Evolutionary conservation across 495 filamentous ascomycete genomes (phyloP), one percentile per base, ranked within the genome.

Genomic region (Neurospora intermedia): DNA sequence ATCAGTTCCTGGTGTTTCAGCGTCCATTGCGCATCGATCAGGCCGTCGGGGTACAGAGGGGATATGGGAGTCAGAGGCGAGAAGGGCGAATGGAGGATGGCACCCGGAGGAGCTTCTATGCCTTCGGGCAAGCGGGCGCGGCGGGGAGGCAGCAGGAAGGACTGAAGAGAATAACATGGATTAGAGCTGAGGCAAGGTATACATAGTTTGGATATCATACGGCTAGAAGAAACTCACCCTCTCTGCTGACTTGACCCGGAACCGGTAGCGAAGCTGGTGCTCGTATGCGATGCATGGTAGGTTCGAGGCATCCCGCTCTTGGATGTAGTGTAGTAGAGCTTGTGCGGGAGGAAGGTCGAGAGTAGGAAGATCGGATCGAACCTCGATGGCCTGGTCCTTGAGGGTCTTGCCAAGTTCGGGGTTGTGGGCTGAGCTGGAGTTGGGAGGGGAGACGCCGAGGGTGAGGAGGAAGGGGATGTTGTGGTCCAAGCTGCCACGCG

Each of bases 31-130:
- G 91, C 86, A 42, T 92, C 89, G 79, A 98, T 89, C 45, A 97
- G 79, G 6, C 94, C 94, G 84, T 97, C 94, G 20, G 94, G 93
- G 74, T 92, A 97, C 16, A 94, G 87, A 4, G 89, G 86, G 0
- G 94, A 96, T 38, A 87, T 85, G 4, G 93, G 93, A 23, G 91
- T 93, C 70, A 97, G 84, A 8, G 94, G 94, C 7, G 94, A 98
- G 70, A 96, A 88, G 4, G 94, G 91, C 3, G 94, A 97, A 79
- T 98, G 94, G 18, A 97, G 86, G 15, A 88, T 79, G 46, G 84
- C 82, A 66, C 81, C 80, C 11, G 81, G 79, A 13, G 85, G 81
- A 23, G 80, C 74, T 20, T 85, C 84, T 74, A 83, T 81, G 41
- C 85, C 83, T 6, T 87, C 83, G 11, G 81, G 84, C 72, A 79